Evolutionary conservation across 768 basidiomycete genomes (phyloP).

Genomic region (Trametes punicea): DNA sequence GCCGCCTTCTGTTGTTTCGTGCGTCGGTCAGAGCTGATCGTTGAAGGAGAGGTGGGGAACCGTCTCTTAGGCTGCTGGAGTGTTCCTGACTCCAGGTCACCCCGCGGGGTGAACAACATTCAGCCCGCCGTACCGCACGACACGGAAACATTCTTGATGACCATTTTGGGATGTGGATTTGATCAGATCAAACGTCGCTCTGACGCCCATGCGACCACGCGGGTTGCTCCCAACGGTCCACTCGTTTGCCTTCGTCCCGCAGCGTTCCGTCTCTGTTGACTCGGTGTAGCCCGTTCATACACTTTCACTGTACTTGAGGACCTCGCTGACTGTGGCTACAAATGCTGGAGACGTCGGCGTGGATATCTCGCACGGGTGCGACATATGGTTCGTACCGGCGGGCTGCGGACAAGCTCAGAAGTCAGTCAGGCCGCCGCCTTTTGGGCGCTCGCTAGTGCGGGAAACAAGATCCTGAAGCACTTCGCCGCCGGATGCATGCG

Average conservation of each 20-base stretch:
- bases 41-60: background rate
- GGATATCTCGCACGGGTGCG: too few species aligned
- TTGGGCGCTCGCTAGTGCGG: background rate
- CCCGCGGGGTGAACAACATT: conserved; percentile 12
- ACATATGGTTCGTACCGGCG: too few species aligned
- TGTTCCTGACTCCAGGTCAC: conserved; percentile 4
- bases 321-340: too few species aligned
- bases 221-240: background rate
- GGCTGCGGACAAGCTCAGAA: too few species aligned
- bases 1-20: background rate
- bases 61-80: background rate
- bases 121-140: background rate
- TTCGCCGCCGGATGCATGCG: background rate
- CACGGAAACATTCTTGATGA: conserved; percentile 15
- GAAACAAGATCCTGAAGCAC: background rate
- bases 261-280: background rate
- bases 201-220: background rate
- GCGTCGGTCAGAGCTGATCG: background rate
- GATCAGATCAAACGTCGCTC: background rate
- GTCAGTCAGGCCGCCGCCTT: too few species aligned
- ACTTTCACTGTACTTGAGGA: too few species aligned
- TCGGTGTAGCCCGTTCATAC: too few species aligned
- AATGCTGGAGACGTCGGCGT: too few species aligned
- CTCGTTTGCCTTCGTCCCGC: background rate
- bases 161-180: conserved; percentile 2